Percentiles rank a stretch among this genome's conserved stretches.
Evolutionary conservation across 2,329 filamentous ascomycete species (phyloP).

Genomic region (Alternaria brassicae): DNA sequence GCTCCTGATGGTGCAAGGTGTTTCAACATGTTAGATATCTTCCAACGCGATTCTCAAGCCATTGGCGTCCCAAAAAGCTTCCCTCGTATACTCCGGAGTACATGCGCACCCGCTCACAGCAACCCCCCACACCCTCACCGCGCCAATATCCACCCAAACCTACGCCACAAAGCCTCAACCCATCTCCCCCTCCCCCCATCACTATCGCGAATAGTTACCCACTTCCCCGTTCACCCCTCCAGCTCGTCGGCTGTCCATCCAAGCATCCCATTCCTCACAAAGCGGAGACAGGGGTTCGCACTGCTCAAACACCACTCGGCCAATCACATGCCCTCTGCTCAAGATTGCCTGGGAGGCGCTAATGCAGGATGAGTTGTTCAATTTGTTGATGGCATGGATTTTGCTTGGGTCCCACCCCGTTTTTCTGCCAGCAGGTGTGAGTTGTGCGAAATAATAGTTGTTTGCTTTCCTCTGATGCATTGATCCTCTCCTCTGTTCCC

Average conservation of each 20-base stretch:
- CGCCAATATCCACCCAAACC: not conserved
- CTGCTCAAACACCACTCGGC: conserved; percentile 10
- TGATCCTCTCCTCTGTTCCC: conserved; percentile 6
- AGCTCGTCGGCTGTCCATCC: conserved; percentile 12
- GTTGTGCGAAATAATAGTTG: conserved; percentile 37
- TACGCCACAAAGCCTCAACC: not conserved
- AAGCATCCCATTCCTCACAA: conserved; percentile 6
- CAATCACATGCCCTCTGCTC: conserved; percentile 30
- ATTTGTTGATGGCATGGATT: conserved; percentile 40
- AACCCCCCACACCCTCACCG: not conserved
- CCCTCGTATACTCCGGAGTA: not conserved
- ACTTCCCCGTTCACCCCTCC: conserved; percentile 9
- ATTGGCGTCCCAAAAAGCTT: not conserved
- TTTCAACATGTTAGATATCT: not conserved
- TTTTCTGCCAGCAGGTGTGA: conserved; percentile 23
- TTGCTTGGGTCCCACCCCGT: conserved; percentile 29
- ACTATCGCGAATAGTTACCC: conserved; percentile 4
- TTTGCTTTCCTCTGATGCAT: conserved; percentile 14
- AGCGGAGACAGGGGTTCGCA: conserved; percentile 7
- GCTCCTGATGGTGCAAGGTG: not conserved
- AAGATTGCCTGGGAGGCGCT: conserved; percentile 42
- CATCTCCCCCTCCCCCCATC: not conserved
- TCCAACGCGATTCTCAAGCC: not conserved
- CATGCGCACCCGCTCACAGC: not conserved
- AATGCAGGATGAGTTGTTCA: conserved; percentile 52